phyloP scores from a whole-genome alignment of 257 asterid species.

The Jacaranda copaia region DNA sequence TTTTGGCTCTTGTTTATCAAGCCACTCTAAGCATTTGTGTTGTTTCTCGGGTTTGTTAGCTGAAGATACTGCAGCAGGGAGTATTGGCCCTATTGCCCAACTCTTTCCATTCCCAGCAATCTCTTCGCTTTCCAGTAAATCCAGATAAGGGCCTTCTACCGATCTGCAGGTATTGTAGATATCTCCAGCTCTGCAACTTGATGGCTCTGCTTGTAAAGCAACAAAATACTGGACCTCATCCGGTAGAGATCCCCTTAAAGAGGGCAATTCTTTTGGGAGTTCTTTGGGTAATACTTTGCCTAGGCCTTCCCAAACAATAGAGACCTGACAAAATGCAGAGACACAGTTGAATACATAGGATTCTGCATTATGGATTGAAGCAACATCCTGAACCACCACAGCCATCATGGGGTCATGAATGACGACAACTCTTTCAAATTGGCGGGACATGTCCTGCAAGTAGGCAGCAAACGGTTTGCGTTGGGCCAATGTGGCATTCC shows the following conservation, averaged over 20 bases:
- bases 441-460: constrained; percentile 19
- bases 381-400: constrained; percentile 46
- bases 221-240: neutral
- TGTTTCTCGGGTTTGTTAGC: neutral
- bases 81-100: constrained; percentile 58
- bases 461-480: constrained; percentile 38
- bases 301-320: neutral
- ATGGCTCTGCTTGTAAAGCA: constrained; percentile 27
- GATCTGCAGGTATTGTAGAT: constrained; percentile 42
- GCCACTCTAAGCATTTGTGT: constrained; percentile 48
- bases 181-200: constrained; percentile 36
- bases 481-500: constrained; percentile 34
- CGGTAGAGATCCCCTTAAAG: neutral
- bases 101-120: constrained; percentile 32
- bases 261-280: neutral
- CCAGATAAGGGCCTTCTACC: constrained; percentile 46
- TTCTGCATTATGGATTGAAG: constrained; percentile 40
- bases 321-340: constrained; percentile 33
- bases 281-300: constrained; percentile 5
- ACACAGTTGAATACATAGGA: constrained; percentile 41
- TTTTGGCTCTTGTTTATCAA: constrained; percentile 45
- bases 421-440: constrained; percentile 39
- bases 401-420: constrained; percentile 49
- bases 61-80: constrained; percentile 28
- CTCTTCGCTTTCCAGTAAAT: constrained; percentile 36